phyloP scores from a whole-genome alignment of 2,329 filamentous ascomycete genomes.

The Neoarthrinium moseri region DNA sequence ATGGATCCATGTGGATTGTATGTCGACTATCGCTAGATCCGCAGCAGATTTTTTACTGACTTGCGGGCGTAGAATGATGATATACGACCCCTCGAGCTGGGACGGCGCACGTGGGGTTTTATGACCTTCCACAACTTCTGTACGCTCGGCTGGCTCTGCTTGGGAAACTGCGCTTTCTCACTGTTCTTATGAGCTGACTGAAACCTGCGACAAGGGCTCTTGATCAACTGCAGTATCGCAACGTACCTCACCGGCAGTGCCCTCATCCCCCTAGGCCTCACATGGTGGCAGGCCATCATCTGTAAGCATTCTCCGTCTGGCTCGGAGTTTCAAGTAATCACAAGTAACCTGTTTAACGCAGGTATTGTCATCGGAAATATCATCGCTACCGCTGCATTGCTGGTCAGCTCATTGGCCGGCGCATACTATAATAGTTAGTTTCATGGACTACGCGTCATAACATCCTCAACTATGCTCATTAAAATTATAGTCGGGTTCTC shows the following conservation, averaged over 20 bases:
- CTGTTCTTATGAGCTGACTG: background rate
- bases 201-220: slow-evolving; percentile 15
- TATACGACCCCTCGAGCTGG: background rate
- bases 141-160: background rate
- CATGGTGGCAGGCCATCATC: slow-evolving; percentile 30
- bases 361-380: slow-evolving; percentile 25
- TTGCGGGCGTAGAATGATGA: background rate
- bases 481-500: background rate
- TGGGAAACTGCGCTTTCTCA: too few species aligned
- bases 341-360: background rate
- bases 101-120: slow-evolving; percentile 1
- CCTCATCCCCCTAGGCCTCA: slow-evolving; percentile 30
- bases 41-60: background rate
- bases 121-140: slow-evolving; percentile 2
- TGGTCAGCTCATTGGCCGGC: slow-evolving; percentile 27
- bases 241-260: slow-evolving; percentile 19
- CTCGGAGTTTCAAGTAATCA: background rate
- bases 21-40: background rate
- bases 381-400: slow-evolving; percentile 23
- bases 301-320: background rate
- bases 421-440: background rate
- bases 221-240: slow-evolving; percentile 24
- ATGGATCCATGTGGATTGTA: slow-evolving; percentile 5
- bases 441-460: background rate
- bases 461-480: background rate